phyloP scores from a whole-genome alignment of 345 rosid genomes.

The Acer campestre region DNA sequence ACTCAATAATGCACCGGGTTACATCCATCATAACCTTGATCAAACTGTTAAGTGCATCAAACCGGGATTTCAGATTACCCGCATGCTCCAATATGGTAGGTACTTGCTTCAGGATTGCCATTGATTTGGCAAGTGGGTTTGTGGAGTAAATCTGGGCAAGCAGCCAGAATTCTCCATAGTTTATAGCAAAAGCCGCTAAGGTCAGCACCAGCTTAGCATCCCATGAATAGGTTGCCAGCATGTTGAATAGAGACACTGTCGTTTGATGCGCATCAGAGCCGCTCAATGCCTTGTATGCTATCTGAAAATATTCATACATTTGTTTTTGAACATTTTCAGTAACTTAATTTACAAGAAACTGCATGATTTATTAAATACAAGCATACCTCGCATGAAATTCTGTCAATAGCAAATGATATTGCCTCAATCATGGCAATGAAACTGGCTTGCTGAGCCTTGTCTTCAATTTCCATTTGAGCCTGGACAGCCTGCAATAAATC shows the following conservation, averaged over 20 bases:
- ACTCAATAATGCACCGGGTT: constrained; percentile 56
- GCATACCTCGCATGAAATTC: constrained; percentile 58
- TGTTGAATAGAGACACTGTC: constrained; percentile 52
- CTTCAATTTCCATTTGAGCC: constrained; percentile 39
- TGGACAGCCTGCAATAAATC: constrained; percentile 27
- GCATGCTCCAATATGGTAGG: constrained; percentile 51
- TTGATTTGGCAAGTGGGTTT: constrained; percentile 65
- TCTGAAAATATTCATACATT: constrained; percentile 34
- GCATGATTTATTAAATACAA: neutral
- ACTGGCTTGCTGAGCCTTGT: constrained; percentile 38
- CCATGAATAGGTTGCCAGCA: constrained; percentile 68
- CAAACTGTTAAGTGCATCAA: constrained; percentile 57
- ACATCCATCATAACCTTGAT: constrained; percentile 59
- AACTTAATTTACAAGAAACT: neutral
- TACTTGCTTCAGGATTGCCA: constrained; percentile 66
- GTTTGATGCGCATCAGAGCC: constrained; percentile 64
- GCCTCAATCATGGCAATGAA: constrained; percentile 43
- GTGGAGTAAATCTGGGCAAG: constrained; percentile 68
- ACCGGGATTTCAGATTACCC: constrained; percentile 46
- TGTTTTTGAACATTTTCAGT: neutral
- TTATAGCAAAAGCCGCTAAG: constrained; percentile 68
- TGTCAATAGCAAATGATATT: constrained; percentile 47
- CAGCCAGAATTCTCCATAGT: constrained; percentile 82
- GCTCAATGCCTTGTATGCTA: constrained; percentile 55
- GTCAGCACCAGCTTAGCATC: constrained; percentile 70